Conservation (phyloP, 106 monocot genomes). For the Acorus calamus region DNA sequence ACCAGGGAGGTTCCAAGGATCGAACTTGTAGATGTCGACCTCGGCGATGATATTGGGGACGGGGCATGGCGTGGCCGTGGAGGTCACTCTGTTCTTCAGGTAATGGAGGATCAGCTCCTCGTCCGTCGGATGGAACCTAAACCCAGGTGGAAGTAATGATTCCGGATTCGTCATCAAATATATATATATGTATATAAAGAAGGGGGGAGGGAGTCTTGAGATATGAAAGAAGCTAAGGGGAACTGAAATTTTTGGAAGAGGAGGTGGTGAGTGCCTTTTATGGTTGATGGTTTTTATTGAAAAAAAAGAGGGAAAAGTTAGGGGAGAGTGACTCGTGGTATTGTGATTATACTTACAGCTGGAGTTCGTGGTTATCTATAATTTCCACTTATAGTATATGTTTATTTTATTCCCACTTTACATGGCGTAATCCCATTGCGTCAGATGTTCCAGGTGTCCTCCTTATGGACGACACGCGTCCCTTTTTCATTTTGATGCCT, state of each 20-base stretch:
- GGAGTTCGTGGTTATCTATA: constrained; percentile 7
- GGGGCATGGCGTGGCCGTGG: constrained; percentile 32
- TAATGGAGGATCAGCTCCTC: constrained; percentile 61
- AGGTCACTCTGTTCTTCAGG: constrained; percentile 29
- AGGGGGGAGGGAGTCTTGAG: neutral
- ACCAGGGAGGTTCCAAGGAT: constrained; percentile 58
- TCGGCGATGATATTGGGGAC: constrained; percentile 48
- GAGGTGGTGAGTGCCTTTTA: constrained; percentile 23
- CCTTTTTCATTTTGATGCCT: no score
- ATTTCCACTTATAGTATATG: neutral
- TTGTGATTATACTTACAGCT: neutral
- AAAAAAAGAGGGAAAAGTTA: constrained; percentile 5
- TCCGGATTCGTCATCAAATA: constrained; percentile 45
- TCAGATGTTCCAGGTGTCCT: no score
- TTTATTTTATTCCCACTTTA: no score
- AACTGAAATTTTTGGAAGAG: constrained; percentile 28
- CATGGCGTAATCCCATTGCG: no score
- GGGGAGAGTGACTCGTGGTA: constrained; percentile 4
- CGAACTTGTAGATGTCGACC: constrained; percentile 60
- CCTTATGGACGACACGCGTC: no score
- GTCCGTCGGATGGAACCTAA: constrained; percentile 62
- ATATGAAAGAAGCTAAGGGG: neutral
- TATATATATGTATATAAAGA: no score
- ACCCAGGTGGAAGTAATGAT: constrained; percentile 36
- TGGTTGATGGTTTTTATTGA: constrained; percentile 25